Evolutionary conservation across 202 grass and related monocot genomes (phyloP).

Genomic region (Musa balbisiana): DNA sequence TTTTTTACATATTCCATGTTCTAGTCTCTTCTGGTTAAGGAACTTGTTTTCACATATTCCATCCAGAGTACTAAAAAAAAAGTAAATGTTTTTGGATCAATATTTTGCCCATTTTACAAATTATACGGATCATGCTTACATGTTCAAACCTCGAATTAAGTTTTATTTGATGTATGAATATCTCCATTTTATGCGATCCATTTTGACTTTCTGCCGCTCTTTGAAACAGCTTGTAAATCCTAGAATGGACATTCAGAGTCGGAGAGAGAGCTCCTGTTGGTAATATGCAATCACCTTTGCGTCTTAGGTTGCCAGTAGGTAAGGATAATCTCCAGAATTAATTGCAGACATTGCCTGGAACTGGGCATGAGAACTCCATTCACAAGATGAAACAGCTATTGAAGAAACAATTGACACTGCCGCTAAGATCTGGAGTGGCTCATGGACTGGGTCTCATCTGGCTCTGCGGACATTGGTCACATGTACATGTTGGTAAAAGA

Average conservation of each 20-base stretch:
- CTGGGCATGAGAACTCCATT: conserved; percentile 53
- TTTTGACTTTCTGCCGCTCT: background rate
- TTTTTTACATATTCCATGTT: background rate
- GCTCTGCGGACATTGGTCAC: conserved; percentile 30
- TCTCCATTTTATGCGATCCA: background rate
- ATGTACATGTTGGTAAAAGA: conserved; percentile 55
- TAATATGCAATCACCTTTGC: conserved; percentile 69
- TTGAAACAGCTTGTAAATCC: conserved; percentile 71
- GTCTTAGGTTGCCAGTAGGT: conserved; percentile 72
- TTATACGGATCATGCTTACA: background rate
- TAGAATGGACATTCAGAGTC: conserved; percentile 62
- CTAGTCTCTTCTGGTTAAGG: background rate
- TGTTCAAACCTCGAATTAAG: background rate
- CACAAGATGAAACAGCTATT: conserved; percentile 88
- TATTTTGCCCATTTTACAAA: background rate
- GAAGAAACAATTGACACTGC: conserved; percentile 27
- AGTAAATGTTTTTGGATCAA: background rate
- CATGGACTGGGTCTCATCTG: conserved; percentile 29
- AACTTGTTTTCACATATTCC: background rate
- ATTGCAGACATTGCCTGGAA: conserved; percentile 55
- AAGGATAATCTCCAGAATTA: conserved; percentile 87
- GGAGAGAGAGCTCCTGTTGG: conserved; percentile 72
- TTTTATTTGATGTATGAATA: background rate
- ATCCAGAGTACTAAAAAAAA: background rate
- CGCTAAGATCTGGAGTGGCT: conserved; percentile 46